Evolutionary conservation across 805 yeast genomes (phyloP).

Genomic region (Isabelozyma rhagii): DNA sequence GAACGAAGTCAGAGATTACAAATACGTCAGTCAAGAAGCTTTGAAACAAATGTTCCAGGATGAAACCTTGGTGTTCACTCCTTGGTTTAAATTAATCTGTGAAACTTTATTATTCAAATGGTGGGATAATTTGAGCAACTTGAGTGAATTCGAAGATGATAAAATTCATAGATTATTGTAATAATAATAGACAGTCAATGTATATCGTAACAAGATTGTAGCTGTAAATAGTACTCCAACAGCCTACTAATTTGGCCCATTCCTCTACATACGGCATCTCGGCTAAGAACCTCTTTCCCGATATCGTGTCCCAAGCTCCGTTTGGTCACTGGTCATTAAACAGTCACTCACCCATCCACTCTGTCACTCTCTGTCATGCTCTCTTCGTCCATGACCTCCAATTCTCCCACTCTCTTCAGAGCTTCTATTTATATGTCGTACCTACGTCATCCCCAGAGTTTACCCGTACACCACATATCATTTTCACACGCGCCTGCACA

Average conservation of each 20-base stretch:
- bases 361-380: not conserved
- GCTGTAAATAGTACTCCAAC: too few species aligned
- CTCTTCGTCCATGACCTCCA: not conserved
- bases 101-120: constrained; percentile 86
- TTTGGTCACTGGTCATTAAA: too few species aligned
- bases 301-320: too few species aligned
- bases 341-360: too few species aligned
- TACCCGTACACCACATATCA: too few species aligned
- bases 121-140: constrained; percentile 78
- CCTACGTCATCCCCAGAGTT: too few species aligned
- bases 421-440: not conserved
- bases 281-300: too few species aligned
- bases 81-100: constrained; percentile 97
- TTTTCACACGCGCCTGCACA: too few species aligned
- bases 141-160: constrained; percentile 48
- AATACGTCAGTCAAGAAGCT: constrained; percentile 67
- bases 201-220: too few species aligned
- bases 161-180: constrained; percentile 37
- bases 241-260: too few species aligned
- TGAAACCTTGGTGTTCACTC: constrained; percentile 72
- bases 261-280: too few species aligned
- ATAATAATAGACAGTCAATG: not conserved
- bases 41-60: constrained; percentile 77
- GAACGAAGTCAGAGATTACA: constrained; percentile 75
- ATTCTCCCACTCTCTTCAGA: not conserved